Percentiles rank a stretch among this genome's conserved stretches.
Evolutionary conservation across 371 early-diverging fungal species (phyloP).

Genomic region (Mortierella sp.): DNA sequence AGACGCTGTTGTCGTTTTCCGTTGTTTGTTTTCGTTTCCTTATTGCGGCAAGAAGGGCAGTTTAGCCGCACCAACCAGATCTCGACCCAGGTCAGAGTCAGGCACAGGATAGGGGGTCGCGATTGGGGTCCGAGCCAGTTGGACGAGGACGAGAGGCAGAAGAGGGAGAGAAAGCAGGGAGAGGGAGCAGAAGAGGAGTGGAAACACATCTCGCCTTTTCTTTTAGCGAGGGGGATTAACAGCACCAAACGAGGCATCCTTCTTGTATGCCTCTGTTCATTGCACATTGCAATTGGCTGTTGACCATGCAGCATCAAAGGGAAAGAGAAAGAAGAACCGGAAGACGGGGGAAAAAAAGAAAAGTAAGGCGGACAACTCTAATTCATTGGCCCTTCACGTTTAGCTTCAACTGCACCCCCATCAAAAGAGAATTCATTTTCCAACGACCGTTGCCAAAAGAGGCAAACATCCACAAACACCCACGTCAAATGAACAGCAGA

Average conservation of each 20-base stretch:
- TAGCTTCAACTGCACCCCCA: background rate
- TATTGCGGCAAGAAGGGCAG: background rate
- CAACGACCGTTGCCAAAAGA: conserved; percentile 12
- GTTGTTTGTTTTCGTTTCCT: background rate
- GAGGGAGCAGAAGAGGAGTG: background rate
- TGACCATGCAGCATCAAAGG: background rate
- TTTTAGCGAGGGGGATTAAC: background rate
- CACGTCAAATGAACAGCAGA: background rate
- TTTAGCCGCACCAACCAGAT: background rate
- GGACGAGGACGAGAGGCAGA: background rate
- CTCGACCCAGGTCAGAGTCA: background rate
- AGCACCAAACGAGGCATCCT: conserved; percentile 6
- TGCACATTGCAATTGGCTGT: background rate
- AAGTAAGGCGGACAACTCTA: background rate
- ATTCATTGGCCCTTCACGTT: background rate
- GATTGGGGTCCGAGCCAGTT: conserved; percentile 4
- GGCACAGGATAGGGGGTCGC: background rate
- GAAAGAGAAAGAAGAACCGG: too few species aligned
- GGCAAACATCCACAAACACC: conserved; percentile 19
- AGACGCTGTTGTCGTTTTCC: background rate
- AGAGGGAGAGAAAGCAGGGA: background rate
- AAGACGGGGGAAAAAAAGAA: background rate
- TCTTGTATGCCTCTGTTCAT: background rate
- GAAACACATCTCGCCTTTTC: background rate
- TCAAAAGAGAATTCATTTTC: background rate